phyloP scores from a whole-genome alignment of 371 early-diverging fungal species.

The Mortierella sp. region DNA sequence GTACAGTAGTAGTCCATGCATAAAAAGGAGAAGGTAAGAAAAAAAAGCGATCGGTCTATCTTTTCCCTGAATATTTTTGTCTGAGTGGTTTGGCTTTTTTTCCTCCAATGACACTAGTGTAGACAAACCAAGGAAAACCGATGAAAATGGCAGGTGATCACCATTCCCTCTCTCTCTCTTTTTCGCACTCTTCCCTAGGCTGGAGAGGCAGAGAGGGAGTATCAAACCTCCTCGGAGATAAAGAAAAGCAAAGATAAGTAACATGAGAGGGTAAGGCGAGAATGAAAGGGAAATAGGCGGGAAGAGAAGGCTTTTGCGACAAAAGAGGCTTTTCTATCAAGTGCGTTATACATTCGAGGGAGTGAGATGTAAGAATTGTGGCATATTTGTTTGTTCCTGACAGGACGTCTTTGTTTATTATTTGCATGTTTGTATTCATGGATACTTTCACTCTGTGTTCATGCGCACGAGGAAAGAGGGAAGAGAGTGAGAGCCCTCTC shows the following conservation, averaged over 20 bases:
- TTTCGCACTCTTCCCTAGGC: too few species aligned
- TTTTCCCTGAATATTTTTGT: not conserved
- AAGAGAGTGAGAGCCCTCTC: not conserved
- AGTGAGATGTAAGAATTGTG: not conserved
- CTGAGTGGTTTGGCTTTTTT: conserved; percentile 1
- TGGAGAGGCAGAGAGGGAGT: too few species aligned
- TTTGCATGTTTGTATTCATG: not conserved
- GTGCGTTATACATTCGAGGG: not conserved
- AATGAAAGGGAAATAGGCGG: not conserved
- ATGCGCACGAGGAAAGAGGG: not conserved
- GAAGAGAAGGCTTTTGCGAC: not conserved
- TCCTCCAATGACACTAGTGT: not conserved
- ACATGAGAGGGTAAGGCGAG: not conserved
- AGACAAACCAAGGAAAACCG: not conserved
- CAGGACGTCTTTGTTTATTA: not conserved
- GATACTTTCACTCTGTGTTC: not conserved
- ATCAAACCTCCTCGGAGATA: too few species aligned
- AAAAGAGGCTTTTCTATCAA: not conserved
- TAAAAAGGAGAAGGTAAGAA: too few species aligned
- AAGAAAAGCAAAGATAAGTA: not conserved
- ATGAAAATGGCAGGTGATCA: not conserved
- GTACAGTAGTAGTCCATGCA: not conserved
- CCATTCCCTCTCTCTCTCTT: too few species aligned
- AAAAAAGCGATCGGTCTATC: conserved; percentile 5
- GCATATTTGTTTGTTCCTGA: not conserved